These are phyloP conservation scores for Microdochium bolleyi DNA, from an alignment of 2,329 filamentous ascomycete genomes.

Conservation along the genomic window DNA sequence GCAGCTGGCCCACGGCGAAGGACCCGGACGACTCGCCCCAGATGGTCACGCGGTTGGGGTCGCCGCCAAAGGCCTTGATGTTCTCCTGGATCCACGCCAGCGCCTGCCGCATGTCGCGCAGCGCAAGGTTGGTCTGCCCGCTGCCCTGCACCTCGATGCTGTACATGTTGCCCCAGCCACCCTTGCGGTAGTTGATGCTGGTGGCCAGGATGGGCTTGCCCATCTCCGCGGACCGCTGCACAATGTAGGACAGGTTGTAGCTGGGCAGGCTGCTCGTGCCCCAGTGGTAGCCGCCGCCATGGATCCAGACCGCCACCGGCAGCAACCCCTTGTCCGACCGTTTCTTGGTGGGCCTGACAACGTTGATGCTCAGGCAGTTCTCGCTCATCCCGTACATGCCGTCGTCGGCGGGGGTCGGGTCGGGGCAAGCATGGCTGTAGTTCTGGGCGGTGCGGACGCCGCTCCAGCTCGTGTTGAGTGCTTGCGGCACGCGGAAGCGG, in stretches of 20 bases:
- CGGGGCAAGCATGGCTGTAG: conserved; percentile 10
- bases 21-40: conserved; percentile 20
- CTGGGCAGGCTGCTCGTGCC: conserved; percentile 28
- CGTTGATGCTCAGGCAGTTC: conserved; percentile 22
- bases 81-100: conserved; percentile 19
- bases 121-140: conserved; percentile 14
- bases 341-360: conserved; percentile 19
- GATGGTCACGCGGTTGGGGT: conserved; percentile 17
- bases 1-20: conserved; percentile 23
- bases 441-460: conserved; percentile 9
- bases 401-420: conserved; percentile 7
- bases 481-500: conserved; percentile 21
- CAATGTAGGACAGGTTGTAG: conserved; percentile 54
- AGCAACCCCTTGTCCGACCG: conserved; percentile 6
- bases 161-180: conserved; percentile 19
- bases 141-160: conserved; percentile 16
- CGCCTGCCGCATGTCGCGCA: conserved; percentile 17
- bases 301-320: conserved; percentile 24
- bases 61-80: conserved; percentile 16
- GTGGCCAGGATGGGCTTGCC: conserved; percentile 37
- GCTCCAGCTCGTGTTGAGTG: conserved; percentile 11
- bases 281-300: conserved; percentile 18
- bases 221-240: conserved; percentile 33
- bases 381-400: conserved; percentile 17
- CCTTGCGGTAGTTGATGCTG: conserved; percentile 36